Evolutionary conservation across 305 asterid genomes (phyloP), one percentile per base, ranked within the genome.

Genomic region (Fraxinus greggii): DNA sequence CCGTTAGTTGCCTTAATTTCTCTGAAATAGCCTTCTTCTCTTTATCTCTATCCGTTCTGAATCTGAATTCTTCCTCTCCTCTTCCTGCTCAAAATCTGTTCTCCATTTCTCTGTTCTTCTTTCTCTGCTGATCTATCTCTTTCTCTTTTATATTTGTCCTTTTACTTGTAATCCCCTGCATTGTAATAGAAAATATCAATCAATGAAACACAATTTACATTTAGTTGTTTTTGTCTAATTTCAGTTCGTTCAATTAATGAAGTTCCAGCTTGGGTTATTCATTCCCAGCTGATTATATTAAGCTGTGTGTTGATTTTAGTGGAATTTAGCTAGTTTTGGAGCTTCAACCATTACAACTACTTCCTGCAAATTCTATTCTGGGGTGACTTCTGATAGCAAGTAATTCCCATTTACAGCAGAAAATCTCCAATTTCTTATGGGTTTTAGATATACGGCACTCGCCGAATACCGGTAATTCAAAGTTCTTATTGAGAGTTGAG

Each of bases 371-470:
- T 12, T 86, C 51, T 88, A 92, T 77, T 73, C 87, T 56, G 90
- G 84, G 84, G 7, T 86, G 75, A 92, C 90, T 86, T 89, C 97
- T 28, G 93, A 85, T 6, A 92, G 75, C 82, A 84, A 79, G 28
- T 88, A 84, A 84, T 79, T 56, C 1, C 80, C 89, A 35, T 85
- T 79, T 73, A 56, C 5, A 7, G 91, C 88, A 3, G 85, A 72
- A 29, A 88, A 31, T 80, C 83, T 86, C 92, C 90, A 86, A 72
- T 69, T 84, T 84, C 77, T 80, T 45, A 85, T 36, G 83, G 86
- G 29, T 77, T 65, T 84, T 36, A 83, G 74, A 80, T 81, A 23
- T 6, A 65, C 13, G 63, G 80, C 51, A 29, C 23, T 48, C 0
- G 82, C 72, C 54, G 29, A 85, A 61, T 79, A 65, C 76, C 26